Evolutionary conservation across 495 filamentous ascomycete species (phyloP).

Genomic region (Penicillium salamii): DNA sequence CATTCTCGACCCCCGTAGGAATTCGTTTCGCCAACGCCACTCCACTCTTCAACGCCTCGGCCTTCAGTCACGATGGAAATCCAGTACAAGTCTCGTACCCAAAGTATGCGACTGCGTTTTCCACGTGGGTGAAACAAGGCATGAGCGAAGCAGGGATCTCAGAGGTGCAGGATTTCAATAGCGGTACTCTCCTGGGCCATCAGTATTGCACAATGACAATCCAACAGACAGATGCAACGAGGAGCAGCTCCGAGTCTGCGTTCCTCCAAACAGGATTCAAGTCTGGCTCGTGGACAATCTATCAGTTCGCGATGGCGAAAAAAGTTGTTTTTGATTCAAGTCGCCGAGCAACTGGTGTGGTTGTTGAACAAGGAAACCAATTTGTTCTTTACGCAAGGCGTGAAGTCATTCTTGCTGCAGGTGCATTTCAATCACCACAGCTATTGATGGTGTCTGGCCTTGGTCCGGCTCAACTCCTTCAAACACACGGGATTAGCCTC

Average conservation of each 20-base stretch:
- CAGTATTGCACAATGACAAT: slow-evolving; percentile 38
- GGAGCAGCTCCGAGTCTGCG: slow-evolving; percentile 39
- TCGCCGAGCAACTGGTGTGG: background rate
- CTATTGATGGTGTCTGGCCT: slow-evolving; percentile 37
- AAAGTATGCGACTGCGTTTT: slow-evolving; percentile 29
- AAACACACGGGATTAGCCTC: slow-evolving; percentile 35
- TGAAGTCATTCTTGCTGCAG: slow-evolving; percentile 33
- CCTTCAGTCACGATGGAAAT: slow-evolving; percentile 20
- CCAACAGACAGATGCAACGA: slow-evolving; percentile 22
- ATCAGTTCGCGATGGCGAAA: background rate
- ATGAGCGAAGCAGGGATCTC: slow-evolving; percentile 27
- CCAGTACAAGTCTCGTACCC: slow-evolving; percentile 38
- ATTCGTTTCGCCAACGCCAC: slow-evolving; percentile 17
- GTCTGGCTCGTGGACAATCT: background rate
- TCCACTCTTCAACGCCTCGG: slow-evolving; percentile 22
- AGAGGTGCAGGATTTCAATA: slow-evolving; percentile 26
- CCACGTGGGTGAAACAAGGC: slow-evolving; percentile 26
- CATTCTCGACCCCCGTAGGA: slow-evolving; percentile 29
- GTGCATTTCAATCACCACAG: slow-evolving; percentile 18
- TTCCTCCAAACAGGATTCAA: slow-evolving; percentile 21
- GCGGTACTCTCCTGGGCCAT: slow-evolving; percentile 34
- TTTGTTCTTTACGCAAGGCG: background rate
- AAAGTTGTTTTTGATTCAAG: background rate
- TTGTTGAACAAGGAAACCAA: background rate
- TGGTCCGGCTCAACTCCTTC: slow-evolving; percentile 35